Conservation (phyloP, 495 filamentous ascomycete genomes). For the Saxophila tyrrhenica region DNA sequence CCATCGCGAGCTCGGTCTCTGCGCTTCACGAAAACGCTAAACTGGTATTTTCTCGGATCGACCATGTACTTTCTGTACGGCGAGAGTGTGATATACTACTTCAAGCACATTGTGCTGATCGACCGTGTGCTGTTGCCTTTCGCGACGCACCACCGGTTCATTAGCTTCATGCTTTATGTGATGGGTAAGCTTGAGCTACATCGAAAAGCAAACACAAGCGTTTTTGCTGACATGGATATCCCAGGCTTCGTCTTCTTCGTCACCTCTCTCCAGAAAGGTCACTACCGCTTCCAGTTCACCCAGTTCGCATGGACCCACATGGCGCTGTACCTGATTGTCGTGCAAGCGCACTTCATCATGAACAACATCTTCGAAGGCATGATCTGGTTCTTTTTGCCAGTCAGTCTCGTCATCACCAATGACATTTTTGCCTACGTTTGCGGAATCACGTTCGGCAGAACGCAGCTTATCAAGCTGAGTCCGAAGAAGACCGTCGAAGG, state of each 20-base stretch:
- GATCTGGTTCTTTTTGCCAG: constrained; percentile 99
- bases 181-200: constrained; percentile 56
- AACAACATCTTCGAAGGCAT: constrained; percentile 99
- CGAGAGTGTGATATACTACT: constrained; percentile 98
- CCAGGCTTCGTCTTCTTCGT: constrained; percentile 98
- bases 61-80: constrained; percentile 99
- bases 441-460: constrained; percentile 92
- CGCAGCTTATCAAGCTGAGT: constrained; percentile 93
- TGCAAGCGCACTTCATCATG: constrained; percentile 99
- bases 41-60: constrained; percentile 98
- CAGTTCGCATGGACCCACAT: constrained; percentile 99
- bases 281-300: constrained; percentile 96
- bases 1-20: constrained; percentile 83
- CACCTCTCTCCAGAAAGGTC: constrained; percentile 83
- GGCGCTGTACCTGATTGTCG: constrained; percentile 94
- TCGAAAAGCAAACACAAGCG: not conserved
- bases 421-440: constrained; percentile 98
- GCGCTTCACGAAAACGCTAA: constrained; percentile 86
- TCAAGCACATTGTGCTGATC: constrained; percentile 95
- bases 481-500: constrained; percentile 99
- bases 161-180: constrained; percentile 94
- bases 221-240: too few species aligned
- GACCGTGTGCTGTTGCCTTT: constrained; percentile 85
- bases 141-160: constrained; percentile 96
- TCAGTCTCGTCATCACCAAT: constrained; percentile 90